Evolutionary conservation across 345 rosid species (phyloP).

Genomic region (Capsella bursapastoris): DNA sequence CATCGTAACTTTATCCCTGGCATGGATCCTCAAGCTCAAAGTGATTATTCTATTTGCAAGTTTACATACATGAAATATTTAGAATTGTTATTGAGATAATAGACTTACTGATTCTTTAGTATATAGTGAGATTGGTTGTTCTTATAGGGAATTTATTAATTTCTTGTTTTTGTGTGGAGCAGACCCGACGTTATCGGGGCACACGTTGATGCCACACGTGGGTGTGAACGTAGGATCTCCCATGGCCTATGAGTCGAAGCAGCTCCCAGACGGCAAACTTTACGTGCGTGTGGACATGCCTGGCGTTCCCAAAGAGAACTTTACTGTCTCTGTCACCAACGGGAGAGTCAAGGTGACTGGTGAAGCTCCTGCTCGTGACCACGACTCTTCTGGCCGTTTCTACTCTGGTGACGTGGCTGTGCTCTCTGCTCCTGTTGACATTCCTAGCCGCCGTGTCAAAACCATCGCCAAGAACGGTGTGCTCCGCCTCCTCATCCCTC

Average conservation of each 20-base stretch:
- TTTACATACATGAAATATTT: too few species aligned
- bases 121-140: too few species aligned
- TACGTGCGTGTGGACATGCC: conserved; percentile 42
- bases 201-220: not conserved
- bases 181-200: not conserved
- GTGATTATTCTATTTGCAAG: too few species aligned
- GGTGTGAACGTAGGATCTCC: too few species aligned
- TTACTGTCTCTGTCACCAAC: conserved; percentile 19
- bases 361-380: conserved; percentile 11
- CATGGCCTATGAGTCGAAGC: conserved; percentile 17
- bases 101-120: too few species aligned
- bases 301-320: conserved; percentile 28
- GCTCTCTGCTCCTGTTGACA: not conserved
- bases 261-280: conserved; percentile 24
- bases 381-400: not conserved
- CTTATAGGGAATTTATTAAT: too few species aligned
- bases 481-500: conserved; percentile 33
- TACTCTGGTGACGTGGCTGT: conserved; percentile 34
- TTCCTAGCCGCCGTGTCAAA: conserved; percentile 27
- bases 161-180: too few species aligned
- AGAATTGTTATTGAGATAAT: too few species aligned
- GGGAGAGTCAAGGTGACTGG: conserved; percentile 34
- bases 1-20: too few species aligned
- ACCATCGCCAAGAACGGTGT: conserved; percentile 32
- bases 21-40: too few species aligned